phyloP scores from a whole-genome alignment of 257 asterid genomes.

The Nyctanthes arbortristis region DNA sequence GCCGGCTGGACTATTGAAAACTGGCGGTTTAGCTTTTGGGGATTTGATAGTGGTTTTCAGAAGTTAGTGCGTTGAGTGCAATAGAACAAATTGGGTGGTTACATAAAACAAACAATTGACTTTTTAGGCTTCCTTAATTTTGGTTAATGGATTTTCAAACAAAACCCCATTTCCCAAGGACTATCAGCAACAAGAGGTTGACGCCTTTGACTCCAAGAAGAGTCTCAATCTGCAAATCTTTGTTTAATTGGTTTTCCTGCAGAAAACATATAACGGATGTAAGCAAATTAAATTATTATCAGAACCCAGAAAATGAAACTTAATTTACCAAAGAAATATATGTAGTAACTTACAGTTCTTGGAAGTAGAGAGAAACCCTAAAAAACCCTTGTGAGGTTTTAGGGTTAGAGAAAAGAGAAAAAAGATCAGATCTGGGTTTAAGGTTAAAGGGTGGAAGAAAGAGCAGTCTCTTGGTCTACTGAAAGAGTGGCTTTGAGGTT shows the following conservation, averaged over 20 bases:
- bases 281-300: too few species aligned
- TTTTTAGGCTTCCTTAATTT: too few species aligned
- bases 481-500: constrained; percentile 15
- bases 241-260: constrained; percentile 14
- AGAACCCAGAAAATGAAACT: not conserved
- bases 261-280: too few species aligned
- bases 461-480: constrained; percentile 3
- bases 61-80: constrained; percentile 29
- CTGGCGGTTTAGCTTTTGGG: constrained; percentile 12
- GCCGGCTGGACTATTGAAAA: too few species aligned
- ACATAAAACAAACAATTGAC: constrained; percentile 18
- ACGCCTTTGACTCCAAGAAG: constrained; percentile 29
- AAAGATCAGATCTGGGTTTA: constrained; percentile 21
- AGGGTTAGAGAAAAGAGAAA: constrained; percentile 18
- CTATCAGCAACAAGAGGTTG: constrained; percentile 10
- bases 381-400: constrained; percentile 27
- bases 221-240: constrained; percentile 26
- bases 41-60: constrained; percentile 14
- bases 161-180: constrained; percentile 9
- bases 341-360: constrained; percentile 12
- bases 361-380: constrained; percentile 21
- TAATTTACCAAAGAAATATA: not conserved
- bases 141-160: constrained; percentile 19
- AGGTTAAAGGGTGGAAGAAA: not conserved
- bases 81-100: constrained; percentile 30